Conservation (phyloP, 495 filamentous ascomycete species). For the Daldinia decipiens region DNA sequence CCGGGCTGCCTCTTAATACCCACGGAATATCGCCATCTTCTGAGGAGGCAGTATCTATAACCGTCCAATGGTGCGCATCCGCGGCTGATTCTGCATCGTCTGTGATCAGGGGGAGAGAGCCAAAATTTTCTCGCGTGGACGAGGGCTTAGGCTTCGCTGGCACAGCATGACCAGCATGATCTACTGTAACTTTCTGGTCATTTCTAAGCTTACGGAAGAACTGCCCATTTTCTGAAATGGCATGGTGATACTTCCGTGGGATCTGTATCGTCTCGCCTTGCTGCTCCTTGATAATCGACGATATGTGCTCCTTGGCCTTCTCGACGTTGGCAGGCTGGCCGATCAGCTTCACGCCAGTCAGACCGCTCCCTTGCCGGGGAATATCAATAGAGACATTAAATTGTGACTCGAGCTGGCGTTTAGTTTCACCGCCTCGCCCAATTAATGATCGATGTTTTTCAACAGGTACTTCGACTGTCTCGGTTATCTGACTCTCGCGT, state of each 20-base stretch:
- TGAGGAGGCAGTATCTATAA: constrained; percentile 67
- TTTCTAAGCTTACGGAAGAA: constrained; percentile 89
- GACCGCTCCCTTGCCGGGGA: constrained; percentile 74
- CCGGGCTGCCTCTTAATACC: constrained; percentile 81
- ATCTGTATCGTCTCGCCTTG: constrained; percentile 87
- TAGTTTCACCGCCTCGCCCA: constrained; percentile 86
- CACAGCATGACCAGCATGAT: constrained; percentile 81
- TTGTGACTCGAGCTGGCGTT: constrained; percentile 84
- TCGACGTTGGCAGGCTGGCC: constrained; percentile 81
- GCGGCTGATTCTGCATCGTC: constrained; percentile 72
- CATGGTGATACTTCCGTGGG: constrained; percentile 81
- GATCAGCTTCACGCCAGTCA: constrained; percentile 83
- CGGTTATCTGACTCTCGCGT: constrained; percentile 79
- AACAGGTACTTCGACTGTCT: constrained; percentile 79
- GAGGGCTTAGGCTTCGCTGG: constrained; percentile 70
- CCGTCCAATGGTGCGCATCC: constrained; percentile 81
- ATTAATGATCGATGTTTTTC: constrained; percentile 93
- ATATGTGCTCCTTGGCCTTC: constrained; percentile 85
- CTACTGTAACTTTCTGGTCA: constrained; percentile 86
- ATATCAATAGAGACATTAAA: constrained; percentile 92
- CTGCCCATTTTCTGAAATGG: constrained; percentile 85
- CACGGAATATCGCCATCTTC: constrained; percentile 87
- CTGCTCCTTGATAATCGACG: constrained; percentile 80
- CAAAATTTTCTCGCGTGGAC: constrained; percentile 60
- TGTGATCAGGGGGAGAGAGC: constrained; percentile 84